These are phyloP conservation scores for Macaranga tanarius DNA, from an alignment of 441 rosid species.

Conservation along the genomic window DNA sequence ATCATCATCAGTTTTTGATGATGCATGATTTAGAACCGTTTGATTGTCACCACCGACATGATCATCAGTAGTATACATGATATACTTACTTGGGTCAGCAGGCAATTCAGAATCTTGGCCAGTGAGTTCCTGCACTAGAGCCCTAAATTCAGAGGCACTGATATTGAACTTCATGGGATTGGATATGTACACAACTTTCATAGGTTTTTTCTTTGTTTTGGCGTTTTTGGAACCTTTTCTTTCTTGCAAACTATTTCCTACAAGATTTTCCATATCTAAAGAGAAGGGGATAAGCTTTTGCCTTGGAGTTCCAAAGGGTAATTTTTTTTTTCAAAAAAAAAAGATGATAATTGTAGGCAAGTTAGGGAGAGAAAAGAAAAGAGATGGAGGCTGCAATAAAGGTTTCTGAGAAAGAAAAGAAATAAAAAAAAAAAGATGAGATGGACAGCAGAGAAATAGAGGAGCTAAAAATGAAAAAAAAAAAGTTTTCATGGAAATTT, in stretches of 20 bases:
- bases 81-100: constrained; percentile 31
- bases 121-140: constrained; percentile 58
- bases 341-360: background rate
- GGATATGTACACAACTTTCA: constrained; percentile 67
- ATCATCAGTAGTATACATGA: background rate
- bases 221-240: constrained; percentile 12
- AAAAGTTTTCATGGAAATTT: constrained; percentile 5
- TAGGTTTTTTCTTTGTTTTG: constrained; percentile 31
- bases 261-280: constrained; percentile 20
- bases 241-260: constrained; percentile 8
- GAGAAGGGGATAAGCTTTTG: background rate
- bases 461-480: background rate
- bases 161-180: constrained; percentile 55
- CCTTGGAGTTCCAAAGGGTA: background rate
- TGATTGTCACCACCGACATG: constrained; percentile 15
- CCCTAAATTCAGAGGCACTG: constrained; percentile 49
- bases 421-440: background rate
- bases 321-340: background rate
- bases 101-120: constrained; percentile 54
- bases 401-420: background rate
- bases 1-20: background rate
- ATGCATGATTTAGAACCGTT: constrained; percentile 14
- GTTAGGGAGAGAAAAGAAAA: background rate
- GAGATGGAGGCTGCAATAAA: background rate
- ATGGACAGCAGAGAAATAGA: background rate